Evolutionary conservation across 257 asterid genomes (phyloP).

Genomic region (Anisodus acutangulus): DNA sequence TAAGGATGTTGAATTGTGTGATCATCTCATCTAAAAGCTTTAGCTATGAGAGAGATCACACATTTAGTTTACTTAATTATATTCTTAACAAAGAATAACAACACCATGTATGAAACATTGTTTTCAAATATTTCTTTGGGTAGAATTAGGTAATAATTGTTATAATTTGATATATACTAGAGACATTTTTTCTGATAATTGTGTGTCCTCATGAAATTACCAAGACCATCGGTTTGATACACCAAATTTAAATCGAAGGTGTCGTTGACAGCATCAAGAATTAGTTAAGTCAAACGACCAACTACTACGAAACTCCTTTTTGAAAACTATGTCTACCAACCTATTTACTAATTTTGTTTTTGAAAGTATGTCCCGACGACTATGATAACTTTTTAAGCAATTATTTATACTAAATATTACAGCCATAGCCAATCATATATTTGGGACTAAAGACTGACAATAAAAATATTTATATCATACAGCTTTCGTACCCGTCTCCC

Average conservation of each 20-base stretch:
- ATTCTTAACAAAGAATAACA: not conserved
- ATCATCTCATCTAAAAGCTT: too few species aligned
- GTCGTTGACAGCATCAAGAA: not conserved
- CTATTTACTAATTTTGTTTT: not conserved
- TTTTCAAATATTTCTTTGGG: not conserved
- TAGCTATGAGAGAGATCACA: too few species aligned
- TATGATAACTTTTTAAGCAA: not conserved
- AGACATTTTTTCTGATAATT: not conserved
- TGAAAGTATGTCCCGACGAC: not conserved
- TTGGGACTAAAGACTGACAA: not conserved
- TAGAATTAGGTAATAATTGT: not conserved
- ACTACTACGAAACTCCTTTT: not conserved
- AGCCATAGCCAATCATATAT: conserved; percentile 21
- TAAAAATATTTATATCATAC: conserved; percentile 7
- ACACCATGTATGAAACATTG: not conserved
- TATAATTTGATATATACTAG: not conserved
- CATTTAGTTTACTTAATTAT: too few species aligned
- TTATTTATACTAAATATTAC: not conserved
- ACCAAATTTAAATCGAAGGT: not conserved
- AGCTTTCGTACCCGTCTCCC: conserved; percentile 28
- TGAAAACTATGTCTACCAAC: conserved; percentile 17
- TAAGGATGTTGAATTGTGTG: not conserved
- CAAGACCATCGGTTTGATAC: not conserved
- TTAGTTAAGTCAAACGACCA: not conserved
- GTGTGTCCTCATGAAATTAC: not conserved